phyloP scores from a whole-genome alignment of 768 basidiomycete genomes.

The Boletus barrowsii region DNA sequence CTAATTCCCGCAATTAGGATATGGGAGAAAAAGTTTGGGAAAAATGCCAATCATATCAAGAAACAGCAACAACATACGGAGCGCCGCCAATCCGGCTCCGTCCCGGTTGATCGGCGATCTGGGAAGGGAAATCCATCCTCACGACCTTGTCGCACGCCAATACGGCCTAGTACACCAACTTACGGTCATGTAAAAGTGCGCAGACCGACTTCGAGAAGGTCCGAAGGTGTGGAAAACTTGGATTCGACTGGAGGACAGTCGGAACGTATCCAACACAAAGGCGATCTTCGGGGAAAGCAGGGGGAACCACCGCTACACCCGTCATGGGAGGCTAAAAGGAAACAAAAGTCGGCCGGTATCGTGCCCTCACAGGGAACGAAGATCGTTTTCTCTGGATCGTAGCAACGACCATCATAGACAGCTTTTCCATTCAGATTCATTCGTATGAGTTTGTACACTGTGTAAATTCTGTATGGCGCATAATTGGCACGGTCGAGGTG shows the following conservation, averaged over 20 bases:
- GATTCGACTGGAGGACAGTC: neutral
- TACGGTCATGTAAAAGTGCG: neutral
- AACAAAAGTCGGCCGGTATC: constrained; percentile 62
- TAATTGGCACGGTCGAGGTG: neutral
- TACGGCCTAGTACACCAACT: neutral
- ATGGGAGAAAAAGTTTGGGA: constrained; percentile 97
- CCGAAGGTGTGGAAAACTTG: neutral
- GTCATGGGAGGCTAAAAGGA: constrained; percentile 94
- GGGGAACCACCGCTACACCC: constrained; percentile 65
- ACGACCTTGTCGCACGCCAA: neutral
- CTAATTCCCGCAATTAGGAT: constrained; percentile 52
- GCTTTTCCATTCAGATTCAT: too few species aligned
- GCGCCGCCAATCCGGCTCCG: constrained; percentile 10
- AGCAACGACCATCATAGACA: constrained; percentile 1
- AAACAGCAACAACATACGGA: constrained; percentile 37
- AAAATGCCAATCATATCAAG: constrained; percentile 87
- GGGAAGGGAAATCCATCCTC: constrained; percentile 8
- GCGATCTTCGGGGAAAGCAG: constrained; percentile 3
- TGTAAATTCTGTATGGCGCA: neutral
- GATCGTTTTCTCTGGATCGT: constrained; percentile 53
- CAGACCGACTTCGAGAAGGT: neutral
- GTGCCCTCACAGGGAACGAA: constrained; percentile 78
- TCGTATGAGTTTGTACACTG: neutral
- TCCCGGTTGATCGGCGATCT: constrained; percentile 17
- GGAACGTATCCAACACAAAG: neutral